A percentile compares a stretch with the other conserved stretches of the same genome.
These are phyloP conservation scores for Kodamaea kakaduensis DNA, from an alignment of 805 yeast genomes.

Conservation along the genomic window DNA sequence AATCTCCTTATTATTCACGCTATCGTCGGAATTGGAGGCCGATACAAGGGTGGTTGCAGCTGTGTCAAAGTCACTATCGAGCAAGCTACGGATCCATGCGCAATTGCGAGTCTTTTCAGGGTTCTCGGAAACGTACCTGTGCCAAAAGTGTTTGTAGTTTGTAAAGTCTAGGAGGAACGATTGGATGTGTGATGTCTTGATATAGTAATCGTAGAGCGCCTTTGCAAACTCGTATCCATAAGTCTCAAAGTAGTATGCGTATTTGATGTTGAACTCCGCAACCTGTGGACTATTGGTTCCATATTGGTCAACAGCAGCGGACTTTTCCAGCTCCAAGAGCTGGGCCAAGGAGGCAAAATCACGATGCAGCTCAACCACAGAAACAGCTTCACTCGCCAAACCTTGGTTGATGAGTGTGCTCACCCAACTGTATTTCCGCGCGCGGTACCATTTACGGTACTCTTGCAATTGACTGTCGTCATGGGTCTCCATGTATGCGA, in stretches of 20 bases:
- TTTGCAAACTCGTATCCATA: constrained; percentile 70
- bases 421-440: constrained; percentile 51
- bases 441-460: constrained; percentile 32
- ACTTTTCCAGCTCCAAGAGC: constrained; percentile 32
- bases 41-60: constrained; percentile 37
- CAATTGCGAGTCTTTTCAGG: constrained; percentile 45
- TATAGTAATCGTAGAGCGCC: constrained; percentile 56
- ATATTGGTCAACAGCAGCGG: not conserved
- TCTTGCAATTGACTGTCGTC: constrained; percentile 22
- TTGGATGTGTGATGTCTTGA: constrained; percentile 48
- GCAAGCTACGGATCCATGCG: constrained; percentile 69
- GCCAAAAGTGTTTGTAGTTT: constrained; percentile 45
- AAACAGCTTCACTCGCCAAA: constrained; percentile 50
- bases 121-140: constrained; percentile 47
- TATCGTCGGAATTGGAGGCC: constrained; percentile 32
- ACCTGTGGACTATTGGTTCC: constrained; percentile 1
- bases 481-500: constrained; percentile 27
- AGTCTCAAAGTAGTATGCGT: constrained; percentile 50
- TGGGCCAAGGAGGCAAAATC: constrained; percentile 66
- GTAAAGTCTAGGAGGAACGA: constrained; percentile 56
- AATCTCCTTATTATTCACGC: constrained; percentile 45
- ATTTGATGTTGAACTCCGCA: constrained; percentile 15
- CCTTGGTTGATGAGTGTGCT: constrained; percentile 48
- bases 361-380: constrained; percentile 58
- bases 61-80: constrained; percentile 43